A percentile compares a stretch with the other conserved stretches of the same genome.
Evolutionary conservation across 164 flowering plant species (phyloP).

Genomic region (Chloranthus sessilifolius): DNA sequence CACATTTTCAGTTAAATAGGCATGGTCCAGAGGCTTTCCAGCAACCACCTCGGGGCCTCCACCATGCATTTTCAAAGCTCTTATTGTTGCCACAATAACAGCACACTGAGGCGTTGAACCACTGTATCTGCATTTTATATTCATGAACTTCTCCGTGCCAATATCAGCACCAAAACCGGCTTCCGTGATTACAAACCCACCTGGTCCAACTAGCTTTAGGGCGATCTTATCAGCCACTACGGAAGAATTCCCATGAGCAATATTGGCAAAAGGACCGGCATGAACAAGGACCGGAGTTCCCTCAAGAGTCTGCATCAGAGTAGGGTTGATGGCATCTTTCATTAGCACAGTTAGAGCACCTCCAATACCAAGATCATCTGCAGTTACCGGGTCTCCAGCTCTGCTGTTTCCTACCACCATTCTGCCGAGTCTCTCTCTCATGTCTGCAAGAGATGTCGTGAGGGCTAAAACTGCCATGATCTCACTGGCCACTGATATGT

Average conservation of each 20-base stretch:
- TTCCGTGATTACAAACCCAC: constrained; percentile 98
- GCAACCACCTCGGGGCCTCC: constrained; percentile 97
- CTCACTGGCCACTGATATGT: constrained; percentile 99
- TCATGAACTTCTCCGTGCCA: constrained; percentile 96
- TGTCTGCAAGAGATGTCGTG: constrained; percentile 84
- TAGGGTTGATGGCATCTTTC: constrained; percentile 99
- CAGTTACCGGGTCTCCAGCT: constrained; percentile 90
- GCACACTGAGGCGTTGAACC: constrained; percentile 95
- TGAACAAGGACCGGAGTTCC: constrained; percentile 99
- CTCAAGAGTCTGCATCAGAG: constrained; percentile 97
- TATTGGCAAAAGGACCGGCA: constrained; percentile 99
- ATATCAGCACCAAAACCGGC: constrained; percentile 99
- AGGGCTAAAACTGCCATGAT: constrained; percentile 99
- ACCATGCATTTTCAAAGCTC: constrained; percentile 99
- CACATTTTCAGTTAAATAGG: constrained; percentile 83
- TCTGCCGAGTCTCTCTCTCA: constrained; percentile 94
- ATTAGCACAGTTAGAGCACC: constrained; percentile 95
- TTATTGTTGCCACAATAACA: constrained; percentile 88
- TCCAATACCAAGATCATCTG: constrained; percentile 97
- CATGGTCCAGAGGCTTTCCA: constrained; percentile 92
- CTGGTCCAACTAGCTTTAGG: constrained; percentile 82
- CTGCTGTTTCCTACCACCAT: constrained; percentile 96
- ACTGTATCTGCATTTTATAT: constrained; percentile 89
- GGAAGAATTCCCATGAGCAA: constrained; percentile 98
- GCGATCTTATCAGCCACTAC: constrained; percentile 96